Evolutionary conservation across 306 rosid species (phyloP), one percentile per base, ranked within the genome.

Genomic region (Purshia tridentata): DNA sequence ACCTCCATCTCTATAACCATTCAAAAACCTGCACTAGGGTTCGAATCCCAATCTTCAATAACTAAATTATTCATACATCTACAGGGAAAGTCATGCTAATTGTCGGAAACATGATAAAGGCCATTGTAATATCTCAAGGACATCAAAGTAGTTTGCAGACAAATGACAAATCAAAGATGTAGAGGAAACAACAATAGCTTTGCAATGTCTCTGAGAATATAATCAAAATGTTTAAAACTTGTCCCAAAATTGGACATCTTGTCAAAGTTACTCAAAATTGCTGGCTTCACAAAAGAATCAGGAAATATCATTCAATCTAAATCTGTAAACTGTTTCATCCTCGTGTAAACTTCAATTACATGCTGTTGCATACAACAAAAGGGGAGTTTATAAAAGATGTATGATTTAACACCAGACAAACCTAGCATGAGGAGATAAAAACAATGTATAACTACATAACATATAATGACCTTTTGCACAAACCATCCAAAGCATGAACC

Each of bases 311-410:
- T 19, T 55, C 61, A 55, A 55, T 6, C 20, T 20, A 8, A 29
- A 29, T 19, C 23, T 3, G 4, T 22, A 22, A 8, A 66, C 12
- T 18, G 42, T 14, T 23, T 9, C 57, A 67, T 22, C 14, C n/a
- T 48, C 45, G 16, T 1, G 46, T 12, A 67, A 67, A 8, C 46
- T 49, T 67, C 57, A 67, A 49, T 29, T 14, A 13, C 15, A 48
- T 67, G 46, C 6, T 19, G 57, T 66, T 66, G 58, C 72, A 35
- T 67, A 48, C 42, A 67, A 67, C 23, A 67, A 15, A 48, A 14
- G 8, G 57, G 57, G 4, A 67, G 11, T 23, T 35, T 23, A 37
- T 35, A 39, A 67, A 12, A 15, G 23, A 37, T n/a, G 3, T 6
- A 51, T 4, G 1, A 9, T 7, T 68, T 50, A 29, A 16, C 46